These are phyloP conservation scores for Globisporangium perplexum DNA, from an alignment of 352 stramenopile species.

Conservation along the genomic window DNA sequence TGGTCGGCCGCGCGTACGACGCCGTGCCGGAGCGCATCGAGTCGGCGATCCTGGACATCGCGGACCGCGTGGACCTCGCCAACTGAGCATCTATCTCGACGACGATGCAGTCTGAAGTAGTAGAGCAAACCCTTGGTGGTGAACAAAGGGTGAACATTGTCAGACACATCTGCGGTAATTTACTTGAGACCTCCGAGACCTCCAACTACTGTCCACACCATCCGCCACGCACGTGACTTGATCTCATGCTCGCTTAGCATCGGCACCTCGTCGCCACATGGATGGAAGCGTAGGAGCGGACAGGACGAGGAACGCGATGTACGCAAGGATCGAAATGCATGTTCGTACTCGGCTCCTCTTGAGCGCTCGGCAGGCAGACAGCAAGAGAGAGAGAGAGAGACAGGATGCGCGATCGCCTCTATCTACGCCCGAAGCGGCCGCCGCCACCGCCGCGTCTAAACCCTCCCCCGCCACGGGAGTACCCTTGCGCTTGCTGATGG, in stretches of 20 bases:
- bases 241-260: too few relatives aligned
- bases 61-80: slow-evolving; percentile 32
- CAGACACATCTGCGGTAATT: too few relatives aligned
- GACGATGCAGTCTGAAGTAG: not conserved
- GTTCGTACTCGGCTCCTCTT: not conserved
- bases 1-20: slow-evolving; percentile 60
- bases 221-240: too few relatives aligned
- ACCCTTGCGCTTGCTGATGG: slow-evolving; percentile 16
- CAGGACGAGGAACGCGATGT: not conserved
- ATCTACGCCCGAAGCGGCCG: slow-evolving; percentile 20
- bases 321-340: not conserved
- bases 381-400: not conserved
- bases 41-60: slow-evolving; percentile 63
- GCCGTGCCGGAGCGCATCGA: slow-evolving; percentile 64
- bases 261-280: too few relatives aligned
- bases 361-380: not conserved
- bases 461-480: slow-evolving; percentile 15
- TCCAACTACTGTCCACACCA: too few relatives aligned
- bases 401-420: slow-evolving; percentile 6
- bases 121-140: too few relatives aligned
- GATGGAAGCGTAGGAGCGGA: not conserved
- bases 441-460: slow-evolving; percentile 18
- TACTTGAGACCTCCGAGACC: too few relatives aligned
- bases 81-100: too few relatives aligned
- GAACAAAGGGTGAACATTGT: too few relatives aligned